phyloP scores from a whole-genome alignment of 768 basidiomycete genomes.

The Rhodotorula graminis region DNA sequence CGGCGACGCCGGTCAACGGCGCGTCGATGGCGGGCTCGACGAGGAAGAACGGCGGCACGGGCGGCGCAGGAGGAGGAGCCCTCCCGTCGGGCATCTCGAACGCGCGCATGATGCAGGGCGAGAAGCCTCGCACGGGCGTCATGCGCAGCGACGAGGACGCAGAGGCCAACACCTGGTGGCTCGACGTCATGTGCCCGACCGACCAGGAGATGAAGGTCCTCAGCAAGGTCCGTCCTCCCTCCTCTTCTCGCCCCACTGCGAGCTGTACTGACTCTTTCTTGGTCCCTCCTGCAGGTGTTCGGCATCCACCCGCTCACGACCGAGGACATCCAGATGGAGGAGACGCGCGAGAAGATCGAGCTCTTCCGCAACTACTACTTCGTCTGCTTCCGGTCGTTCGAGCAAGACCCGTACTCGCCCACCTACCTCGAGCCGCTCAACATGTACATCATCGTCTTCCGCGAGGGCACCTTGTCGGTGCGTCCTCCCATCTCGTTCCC shows the following conservation, averaged over 20 bases:
- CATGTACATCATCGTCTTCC: slow-evolving; percentile 99
- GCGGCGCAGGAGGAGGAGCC: no score
- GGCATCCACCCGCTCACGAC: slow-evolving; percentile 95
- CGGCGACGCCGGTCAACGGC: slow-evolving; percentile 33
- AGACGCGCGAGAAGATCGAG: slow-evolving; percentile 99
- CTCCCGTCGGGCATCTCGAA: slow-evolving; percentile 33
- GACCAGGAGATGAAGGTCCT: slow-evolving; percentile 98
- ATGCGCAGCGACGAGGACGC: slow-evolving; percentile 54
- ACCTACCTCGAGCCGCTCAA: slow-evolving; percentile 96
- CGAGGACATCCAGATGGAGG: slow-evolving; percentile 99
- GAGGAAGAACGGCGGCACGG: slow-evolving; percentile 13
- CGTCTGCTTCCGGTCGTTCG: slow-evolving; percentile 97
- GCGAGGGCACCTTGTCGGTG: slow-evolving; percentile 91
- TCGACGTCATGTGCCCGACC: slow-evolving; percentile 86
- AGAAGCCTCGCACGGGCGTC: slow-evolving; percentile 11
- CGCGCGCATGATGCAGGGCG: slow-evolving; percentile 5
- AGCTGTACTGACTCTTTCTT: not conserved
- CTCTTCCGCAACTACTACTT: slow-evolving; percentile 98
- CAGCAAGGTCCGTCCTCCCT: slow-evolving; percentile 61
- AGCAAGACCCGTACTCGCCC: slow-evolving; percentile 95
- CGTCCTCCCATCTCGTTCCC: slow-evolving; percentile 48
- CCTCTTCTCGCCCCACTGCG: no score
- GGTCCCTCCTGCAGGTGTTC: slow-evolving; percentile 65
- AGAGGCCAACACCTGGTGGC: slow-evolving; percentile 84
- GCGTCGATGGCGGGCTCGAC: not conserved